phyloP scores from a whole-genome alignment of 108 stramenopile genomes.

The Nitzschia sp. region DNA sequence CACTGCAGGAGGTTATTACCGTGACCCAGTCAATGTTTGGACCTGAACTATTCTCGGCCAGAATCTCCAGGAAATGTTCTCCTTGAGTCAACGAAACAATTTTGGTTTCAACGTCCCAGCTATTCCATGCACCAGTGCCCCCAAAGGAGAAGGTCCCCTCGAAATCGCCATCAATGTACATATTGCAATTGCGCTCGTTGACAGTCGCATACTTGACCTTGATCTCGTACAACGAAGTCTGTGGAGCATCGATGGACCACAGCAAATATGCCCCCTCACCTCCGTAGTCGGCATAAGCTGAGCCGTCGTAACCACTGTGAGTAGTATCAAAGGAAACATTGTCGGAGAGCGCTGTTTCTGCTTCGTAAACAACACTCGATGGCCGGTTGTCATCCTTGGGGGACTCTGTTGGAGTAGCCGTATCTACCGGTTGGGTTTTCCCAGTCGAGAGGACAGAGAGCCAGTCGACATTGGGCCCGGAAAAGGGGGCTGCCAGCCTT shows the following conservation, averaged over 20 bases:
- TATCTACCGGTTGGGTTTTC: neutral
- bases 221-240: slow-evolving; percentile 14
- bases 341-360: slow-evolving; percentile 1
- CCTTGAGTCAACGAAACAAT: slow-evolving; percentile 10
- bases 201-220: slow-evolving; percentile 19
- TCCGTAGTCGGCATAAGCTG: slow-evolving; percentile 27
- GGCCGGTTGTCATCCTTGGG: neutral
- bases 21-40: slow-evolving; percentile 27
- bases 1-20: neutral
- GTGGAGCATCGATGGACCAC: slow-evolving; percentile 19
- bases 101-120: slow-evolving; percentile 1
- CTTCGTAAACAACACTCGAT: neutral
- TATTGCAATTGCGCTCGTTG: slow-evolving; percentile 2
- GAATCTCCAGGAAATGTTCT: slow-evolving; percentile 1
- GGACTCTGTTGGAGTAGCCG: neutral
- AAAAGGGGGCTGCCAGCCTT: neutral
- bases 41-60: slow-evolving; percentile 17
- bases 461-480: slow-evolving; percentile 29
- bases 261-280: slow-evolving; percentile 16
- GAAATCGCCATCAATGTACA: slow-evolving; percentile 1
- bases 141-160: neutral
- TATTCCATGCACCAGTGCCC: slow-evolving; percentile 4
- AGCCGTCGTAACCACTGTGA: slow-evolving; percentile 19
- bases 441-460: neutral
- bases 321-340: neutral